Evolutionary conservation across 495 filamentous ascomycete genomes (phyloP), one percentile per base, ranked within the genome.

Genomic region (Aspergillus cristatus): DNA sequence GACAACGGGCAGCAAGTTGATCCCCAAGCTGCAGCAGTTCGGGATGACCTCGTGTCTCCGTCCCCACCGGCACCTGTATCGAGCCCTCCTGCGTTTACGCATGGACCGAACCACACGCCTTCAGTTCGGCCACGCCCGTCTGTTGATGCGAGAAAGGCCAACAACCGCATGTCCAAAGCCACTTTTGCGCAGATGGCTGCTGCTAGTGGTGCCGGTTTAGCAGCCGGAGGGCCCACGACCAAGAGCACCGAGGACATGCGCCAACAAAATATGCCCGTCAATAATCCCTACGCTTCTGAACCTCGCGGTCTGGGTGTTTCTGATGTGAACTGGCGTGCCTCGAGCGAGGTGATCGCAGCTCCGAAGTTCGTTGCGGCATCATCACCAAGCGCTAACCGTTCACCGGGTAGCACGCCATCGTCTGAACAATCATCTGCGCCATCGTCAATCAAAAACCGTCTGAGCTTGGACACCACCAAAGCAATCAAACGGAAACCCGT

Each of bases 131-230:
- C 86, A 3, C 74, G 80, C 42, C 71, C 79, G 31, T 76, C 82
- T 18, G 71, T 79, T n/a, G 82, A 89, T 44, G 67, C 86, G 56
- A 77, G 82, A 34, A 74, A 76, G 39, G 82, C 81, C 37, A 89
- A 82, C 38, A 86, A 79, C 45, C 76, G 85, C 8, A 76, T 96
- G 59, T 94, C 89, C 15, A 67, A 75, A 39, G 79, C 76, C 3
- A 96, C 89, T 12, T 68, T 96, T 7, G 69, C 78, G 1, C 85
- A 94, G 50, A 53, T 96, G 34, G 73, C 74, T 20, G 79, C 76
- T 28, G 81, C 81, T 6, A 11, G 28, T 4, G 8, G 8, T 24
- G 8, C 8, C 4, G 8, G 20, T 24, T 8, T 24, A 24, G 43
- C 46, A 54, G 18, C 52, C 45, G 26, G 54, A 59, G 20, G 47